Base-by-base conservation (phyloP, 768 basidiomycete genomes). In the Leucocoprinus birnbaumii region DNA sequence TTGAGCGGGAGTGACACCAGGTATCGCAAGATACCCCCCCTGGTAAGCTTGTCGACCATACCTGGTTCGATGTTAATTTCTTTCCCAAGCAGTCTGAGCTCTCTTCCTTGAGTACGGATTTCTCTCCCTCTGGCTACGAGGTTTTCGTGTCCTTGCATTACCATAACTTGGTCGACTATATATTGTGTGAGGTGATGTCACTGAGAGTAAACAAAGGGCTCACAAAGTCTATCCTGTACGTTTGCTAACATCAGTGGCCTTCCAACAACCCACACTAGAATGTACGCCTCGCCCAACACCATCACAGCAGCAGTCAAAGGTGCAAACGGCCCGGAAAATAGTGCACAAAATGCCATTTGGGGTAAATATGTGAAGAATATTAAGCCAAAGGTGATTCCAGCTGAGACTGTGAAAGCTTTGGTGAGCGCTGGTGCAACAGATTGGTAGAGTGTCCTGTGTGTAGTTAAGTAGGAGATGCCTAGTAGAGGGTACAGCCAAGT, bases 1-100 rank as follows among this genome's bases (percentile, higher is more conserved):
- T 88, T 90, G 49, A 89, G 74, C 16, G 87, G 87, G 5, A 89
- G 71, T 3, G 82, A 83, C 21, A 86, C 60, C 35, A 87, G 60
- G 64, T 88, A 90, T 60, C 82, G 71, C 16, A 84, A 61, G 42
- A 86, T 60, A 13, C 75, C 73, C 41, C 74, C 74, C 37, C 68
- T 70, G 35, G 71, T 73, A 58, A 80, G 74, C 18, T 70, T 71
- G 44, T 71, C 66, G 22, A 82, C 64, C 10, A 80, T 79, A 3
- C 59, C 77, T 74, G 19, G 78, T 73, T 51, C 85, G 66, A 6
- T 78, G 67, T 31, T 31, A 31, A 31, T 31, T 31, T 31, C 31
- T 31, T 74, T 77, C 4, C 80, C 77, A 13, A 83, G 68, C 50
- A 72, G 71, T 63, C 78, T 78, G 40, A 76, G 63, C 6, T 73